Percentiles rank a stretch among this genome's conserved stretches.
Evolutionary conservation across 2,329 filamentous ascomycete species (phyloP).

Genomic region (Neofusicoccum sp.): DNA sequence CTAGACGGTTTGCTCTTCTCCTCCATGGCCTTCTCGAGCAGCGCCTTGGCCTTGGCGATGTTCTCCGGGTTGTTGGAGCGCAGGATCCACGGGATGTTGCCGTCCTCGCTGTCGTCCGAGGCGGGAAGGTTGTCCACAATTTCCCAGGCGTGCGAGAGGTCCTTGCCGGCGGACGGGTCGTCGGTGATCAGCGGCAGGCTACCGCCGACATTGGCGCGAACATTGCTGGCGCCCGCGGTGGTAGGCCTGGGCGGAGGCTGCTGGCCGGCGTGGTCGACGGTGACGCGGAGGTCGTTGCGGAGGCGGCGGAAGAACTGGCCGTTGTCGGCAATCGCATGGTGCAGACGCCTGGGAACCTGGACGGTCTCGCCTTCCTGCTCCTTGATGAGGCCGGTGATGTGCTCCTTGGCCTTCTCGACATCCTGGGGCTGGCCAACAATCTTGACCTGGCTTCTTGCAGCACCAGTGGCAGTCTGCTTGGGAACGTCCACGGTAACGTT

Average conservation of each 20-base stretch:
- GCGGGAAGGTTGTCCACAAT: slow-evolving; percentile 66
- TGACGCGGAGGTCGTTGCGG: slow-evolving; percentile 82
- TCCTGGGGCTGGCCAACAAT: slow-evolving; percentile 76
- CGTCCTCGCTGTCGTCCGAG: slow-evolving; percentile 55
- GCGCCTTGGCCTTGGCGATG: slow-evolving; percentile 77
- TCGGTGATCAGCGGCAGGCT: slow-evolving; percentile 92
- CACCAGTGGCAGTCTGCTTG: slow-evolving; percentile 69
- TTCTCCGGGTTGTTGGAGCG: slow-evolving; percentile 72
- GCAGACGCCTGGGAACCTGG: slow-evolving; percentile 78
- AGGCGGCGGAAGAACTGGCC: slow-evolving; percentile 93
- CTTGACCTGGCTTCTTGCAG: slow-evolving; percentile 82
- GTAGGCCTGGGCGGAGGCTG: slow-evolving; percentile 71
- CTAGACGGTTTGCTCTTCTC: slow-evolving; percentile 70
- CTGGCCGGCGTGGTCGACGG: slow-evolving; percentile 86
- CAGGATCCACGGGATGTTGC: slow-evolving; percentile 85
- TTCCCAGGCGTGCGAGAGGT: slow-evolving; percentile 80
- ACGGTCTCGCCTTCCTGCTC: slow-evolving; percentile 86
- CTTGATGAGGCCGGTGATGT: slow-evolving; percentile 78
- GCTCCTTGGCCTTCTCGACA: slow-evolving; percentile 83
- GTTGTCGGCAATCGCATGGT: slow-evolving; percentile 84
- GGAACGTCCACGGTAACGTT: slow-evolving; percentile 87
- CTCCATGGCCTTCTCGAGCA: slow-evolving; percentile 72
- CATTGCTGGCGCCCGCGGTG: slow-evolving; percentile 48
- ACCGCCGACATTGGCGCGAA: slow-evolving; percentile 57
- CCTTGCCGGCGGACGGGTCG: slow-evolving; percentile 60